A percentile compares a stretch with the other conserved stretches of the same genome.
phyloP scores from a whole-genome alignment of 345 rosid genomes.

The Lepidium sativum region DNA sequence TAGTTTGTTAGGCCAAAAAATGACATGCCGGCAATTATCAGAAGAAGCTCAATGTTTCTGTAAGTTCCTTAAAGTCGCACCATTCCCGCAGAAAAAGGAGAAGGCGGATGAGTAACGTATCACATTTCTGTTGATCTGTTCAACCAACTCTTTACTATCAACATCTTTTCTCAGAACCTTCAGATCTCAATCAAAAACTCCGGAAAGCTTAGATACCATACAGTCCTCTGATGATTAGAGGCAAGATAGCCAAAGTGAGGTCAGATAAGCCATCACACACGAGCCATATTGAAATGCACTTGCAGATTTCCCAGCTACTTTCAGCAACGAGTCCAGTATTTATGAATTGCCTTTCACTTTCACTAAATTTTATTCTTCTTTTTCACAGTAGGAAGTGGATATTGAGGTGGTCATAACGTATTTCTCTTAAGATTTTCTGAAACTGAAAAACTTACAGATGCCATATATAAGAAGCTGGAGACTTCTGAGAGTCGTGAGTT shows the following conservation, averaged over 20 bases:
- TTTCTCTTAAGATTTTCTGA: constrained; percentile 13
- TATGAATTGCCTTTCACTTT: constrained; percentile 5
- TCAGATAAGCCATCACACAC: constrained; percentile 8
- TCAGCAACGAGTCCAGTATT: constrained; percentile 9
- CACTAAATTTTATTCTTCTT: constrained; percentile 1
- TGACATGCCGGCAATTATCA: constrained; percentile 8
- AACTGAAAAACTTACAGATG: constrained; percentile 7
- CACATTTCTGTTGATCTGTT: constrained; percentile 4
- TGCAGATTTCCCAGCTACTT: constrained; percentile 8
- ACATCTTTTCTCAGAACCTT: constrained; percentile 12
- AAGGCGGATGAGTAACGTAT: constrained; percentile 20
- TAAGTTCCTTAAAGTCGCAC: constrained; percentile 19
- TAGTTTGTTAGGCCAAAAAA: constrained; percentile 13
- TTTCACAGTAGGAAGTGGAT: background rate
- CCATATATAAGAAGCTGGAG: constrained; percentile 17
- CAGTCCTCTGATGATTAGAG: background rate
- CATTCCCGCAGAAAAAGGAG: constrained; percentile 30
- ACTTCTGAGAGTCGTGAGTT: constrained; percentile 9
- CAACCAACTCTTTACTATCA: constrained; percentile 5
- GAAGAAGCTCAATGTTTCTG: constrained; percentile 12
- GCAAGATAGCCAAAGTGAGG: background rate
- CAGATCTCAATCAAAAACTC: constrained; percentile 2
- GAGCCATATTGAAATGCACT: constrained; percentile 4
- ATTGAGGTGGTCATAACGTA: background rate
- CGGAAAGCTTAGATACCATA: background rate